Base-by-base conservation (phyloP, 768 basidiomycete species). In the Coprinopsis cinerea region DNA sequence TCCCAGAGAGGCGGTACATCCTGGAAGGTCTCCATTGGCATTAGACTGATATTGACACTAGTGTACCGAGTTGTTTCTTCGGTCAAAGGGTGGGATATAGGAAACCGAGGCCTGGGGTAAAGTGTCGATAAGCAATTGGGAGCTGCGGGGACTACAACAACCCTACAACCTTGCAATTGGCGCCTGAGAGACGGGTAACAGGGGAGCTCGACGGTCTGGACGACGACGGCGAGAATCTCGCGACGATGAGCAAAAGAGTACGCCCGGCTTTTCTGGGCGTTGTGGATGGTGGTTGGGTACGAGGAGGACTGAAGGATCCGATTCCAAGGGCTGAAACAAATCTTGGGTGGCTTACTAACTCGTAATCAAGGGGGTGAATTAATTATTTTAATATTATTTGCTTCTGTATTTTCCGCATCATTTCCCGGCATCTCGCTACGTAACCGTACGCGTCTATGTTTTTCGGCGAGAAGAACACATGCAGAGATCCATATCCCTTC, bases 1-100 rank as follows among this genome's bases (percentile, higher is more conserved):
- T 87, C 84, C 85, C 87, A 88, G 62, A 85, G 75, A 17, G 77
- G 69, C 35, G 76, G 66, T 24, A 71, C 55, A 55, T 76, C 65
- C 24, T 71, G 53, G 53, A 68, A 76, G 27, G 77, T 57, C 42
- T 81, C 78, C 82, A 83, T 83, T 54, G 61, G 50, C 36, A 49
- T 44, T 20, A 35, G 55, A 41, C 35, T 34, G 52, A 48, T 54
- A 49, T 52, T 53, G 37, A 49, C 10, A 23, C 34, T 14, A 6
- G 20, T n/a, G n/a, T n/a, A 42, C 17, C 22, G 51, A 47, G 57
- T 39, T 49, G 35, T 49, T 28, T 10, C 25, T 30, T 32, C 43
- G 49, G 42, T n/a, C n/a, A n/a, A n/a, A 47, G 42, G 18, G 45
- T 24, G 43, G 47, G 34, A 4, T 7, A 15, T 23, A 27, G 40